Percentiles rank a stretch among this genome's conserved stretches.
Conservation (phyloP, 2,329 filamentous ascomycete species). For the Diaporthe caulivora region DNA sequence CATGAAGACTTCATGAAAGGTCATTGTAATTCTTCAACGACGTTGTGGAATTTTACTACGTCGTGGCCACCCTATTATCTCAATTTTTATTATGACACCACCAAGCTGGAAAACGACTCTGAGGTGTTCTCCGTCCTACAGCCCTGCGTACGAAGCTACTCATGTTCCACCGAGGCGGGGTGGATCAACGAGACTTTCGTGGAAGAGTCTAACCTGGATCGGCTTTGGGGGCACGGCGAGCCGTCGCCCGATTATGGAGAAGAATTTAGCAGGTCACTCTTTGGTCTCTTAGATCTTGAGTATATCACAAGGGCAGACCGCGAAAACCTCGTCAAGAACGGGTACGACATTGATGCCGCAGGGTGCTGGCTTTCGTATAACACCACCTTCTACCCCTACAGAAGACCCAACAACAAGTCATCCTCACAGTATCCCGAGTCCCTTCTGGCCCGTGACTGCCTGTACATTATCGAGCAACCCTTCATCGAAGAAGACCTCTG, state of each 20-base stretch:
- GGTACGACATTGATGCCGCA: neutral
- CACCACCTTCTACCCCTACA: neutral
- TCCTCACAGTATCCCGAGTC: conserved; percentile 12
- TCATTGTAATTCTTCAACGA: too few relatives aligned
- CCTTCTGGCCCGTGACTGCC: neutral
- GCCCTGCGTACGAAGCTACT: conserved; percentile 31
- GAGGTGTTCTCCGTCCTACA: neutral
- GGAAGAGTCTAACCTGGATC: neutral
- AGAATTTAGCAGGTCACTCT: too few relatives aligned
- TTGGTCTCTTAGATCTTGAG: neutral
- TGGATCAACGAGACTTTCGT: neutral
- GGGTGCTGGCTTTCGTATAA: conserved; percentile 30
- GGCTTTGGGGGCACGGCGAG: neutral
- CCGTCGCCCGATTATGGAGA: neutral
- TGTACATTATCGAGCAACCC: neutral
- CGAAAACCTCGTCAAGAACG: neutral
- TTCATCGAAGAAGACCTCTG: neutral
- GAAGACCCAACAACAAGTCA: neutral
- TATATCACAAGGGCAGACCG: neutral
- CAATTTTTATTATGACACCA: neutral
- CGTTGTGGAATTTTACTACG: neutral
- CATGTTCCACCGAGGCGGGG: conserved; percentile 16
- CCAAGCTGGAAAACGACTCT: too few relatives aligned
- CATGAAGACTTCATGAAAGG: too few relatives aligned
- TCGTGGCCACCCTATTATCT: neutral